A percentile compares a stretch with the other conserved stretches of the same genome.
Conservation (phyloP, 2,329 filamentous ascomycete species). For the Penicillium sp. region DNA sequence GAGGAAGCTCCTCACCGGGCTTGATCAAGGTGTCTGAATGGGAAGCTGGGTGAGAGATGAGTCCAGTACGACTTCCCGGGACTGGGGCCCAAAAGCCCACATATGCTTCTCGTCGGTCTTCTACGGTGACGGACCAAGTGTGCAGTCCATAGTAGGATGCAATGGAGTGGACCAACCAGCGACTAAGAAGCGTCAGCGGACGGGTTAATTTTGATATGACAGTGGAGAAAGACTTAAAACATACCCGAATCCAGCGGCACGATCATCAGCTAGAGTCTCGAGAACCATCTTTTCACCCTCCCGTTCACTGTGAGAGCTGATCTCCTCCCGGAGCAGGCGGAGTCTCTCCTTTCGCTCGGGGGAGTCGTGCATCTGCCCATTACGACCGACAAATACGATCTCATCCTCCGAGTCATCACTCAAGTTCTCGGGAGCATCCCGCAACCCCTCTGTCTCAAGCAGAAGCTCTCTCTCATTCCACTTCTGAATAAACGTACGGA, state of each 20-base stretch:
- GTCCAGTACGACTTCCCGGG: conserved; percentile 26
- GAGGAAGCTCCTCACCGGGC: conserved; percentile 38
- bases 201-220: not conserved
- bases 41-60: conserved; percentile 29
- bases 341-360: conserved; percentile 53
- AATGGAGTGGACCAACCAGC: conserved; percentile 91
- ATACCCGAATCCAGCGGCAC: conserved; percentile 77
- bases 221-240: conserved; percentile 32
- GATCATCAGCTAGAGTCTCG: conserved; percentile 72
- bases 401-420: conserved; percentile 69
- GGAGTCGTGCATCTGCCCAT: conserved; percentile 62
- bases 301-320: conserved; percentile 37
- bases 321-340: conserved; percentile 44
- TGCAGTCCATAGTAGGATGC: conserved; percentile 87
- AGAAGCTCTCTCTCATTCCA: conserved; percentile 56
- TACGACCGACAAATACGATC: conserved; percentile 81
- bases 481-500: conserved; percentile 68
- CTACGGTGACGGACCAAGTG: conserved; percentile 75
- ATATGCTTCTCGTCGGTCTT: conserved; percentile 74
- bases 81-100: conserved; percentile 60
- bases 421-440: conserved; percentile 42
- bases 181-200: conserved; percentile 49
- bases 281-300: conserved; percentile 71
- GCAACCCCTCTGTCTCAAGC: conserved; percentile 46
- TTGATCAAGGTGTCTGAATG: conserved; percentile 29